phyloP scores from a whole-genome alignment of 192 early-diverging fungal genomes.

The Dispira parvispora region DNA sequence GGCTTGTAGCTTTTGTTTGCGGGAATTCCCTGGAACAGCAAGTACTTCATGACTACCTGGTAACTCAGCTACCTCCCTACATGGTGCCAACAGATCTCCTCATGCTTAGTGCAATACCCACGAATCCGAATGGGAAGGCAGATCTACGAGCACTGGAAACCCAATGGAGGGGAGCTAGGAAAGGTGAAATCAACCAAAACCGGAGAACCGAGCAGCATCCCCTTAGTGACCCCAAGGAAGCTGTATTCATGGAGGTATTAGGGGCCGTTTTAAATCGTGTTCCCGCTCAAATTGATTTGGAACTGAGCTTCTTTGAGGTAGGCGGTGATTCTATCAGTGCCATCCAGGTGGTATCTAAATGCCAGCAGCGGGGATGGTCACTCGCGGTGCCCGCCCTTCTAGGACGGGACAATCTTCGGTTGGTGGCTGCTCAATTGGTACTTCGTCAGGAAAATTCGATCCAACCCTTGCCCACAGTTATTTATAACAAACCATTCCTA shows the following conservation, averaged over 20 bases:
- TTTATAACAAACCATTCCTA: background rate
- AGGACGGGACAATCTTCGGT: too few species aligned
- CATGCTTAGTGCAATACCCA: background rate
- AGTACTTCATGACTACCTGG: background rate
- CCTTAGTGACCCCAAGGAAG: background rate
- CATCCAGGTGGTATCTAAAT: background rate
- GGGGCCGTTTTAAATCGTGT: background rate
- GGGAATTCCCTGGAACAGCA: background rate
- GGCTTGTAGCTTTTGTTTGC: conserved; percentile 8
- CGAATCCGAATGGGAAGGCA: background rate
- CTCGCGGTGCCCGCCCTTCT: background rate
- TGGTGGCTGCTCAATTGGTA: too few species aligned
- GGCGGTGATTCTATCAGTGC: conserved; percentile 7
- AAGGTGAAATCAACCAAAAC: background rate
- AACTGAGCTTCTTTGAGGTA: background rate
- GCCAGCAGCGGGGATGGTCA: background rate
- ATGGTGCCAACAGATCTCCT: conserved; percentile 3
- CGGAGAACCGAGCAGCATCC: background rate
- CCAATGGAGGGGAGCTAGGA: background rate
- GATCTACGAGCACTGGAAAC: background rate
- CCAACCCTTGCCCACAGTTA: too few species aligned
- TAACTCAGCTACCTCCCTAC: background rate
- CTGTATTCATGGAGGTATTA: background rate
- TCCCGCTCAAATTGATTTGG: background rate
- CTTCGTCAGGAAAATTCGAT: too few species aligned